phyloP scores from a whole-genome alignment of 176 grass and related monocot genomes.

The Lolium multiflorum region DNA sequence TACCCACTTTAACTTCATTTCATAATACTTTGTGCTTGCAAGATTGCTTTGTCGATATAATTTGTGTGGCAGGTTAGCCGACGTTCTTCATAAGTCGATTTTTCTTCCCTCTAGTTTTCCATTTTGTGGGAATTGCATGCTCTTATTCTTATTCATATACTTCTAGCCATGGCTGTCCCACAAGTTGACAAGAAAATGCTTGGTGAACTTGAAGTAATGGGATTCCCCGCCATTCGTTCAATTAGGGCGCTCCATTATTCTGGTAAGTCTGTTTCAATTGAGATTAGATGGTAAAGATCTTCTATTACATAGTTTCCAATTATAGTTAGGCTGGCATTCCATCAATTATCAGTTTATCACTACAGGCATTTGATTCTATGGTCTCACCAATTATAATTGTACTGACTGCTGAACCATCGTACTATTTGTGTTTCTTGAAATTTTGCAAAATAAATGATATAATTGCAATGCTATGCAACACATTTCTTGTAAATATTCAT shows the following conservation, averaged over 20 bases:
- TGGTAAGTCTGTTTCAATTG: slow-evolving; percentile 58
- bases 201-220: slow-evolving; percentile 79
- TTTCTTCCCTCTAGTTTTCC: neutral
- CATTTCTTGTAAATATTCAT: slow-evolving; percentile 18
- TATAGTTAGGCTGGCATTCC: neutral
- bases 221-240: slow-evolving; percentile 72
- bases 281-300: slow-evolving; percentile 7
- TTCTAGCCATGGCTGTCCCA: slow-evolving; percentile 67
- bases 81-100: neutral
- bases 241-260: slow-evolving; percentile 87
- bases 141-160: slow-evolving; percentile 4
- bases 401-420: neutral
- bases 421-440: slow-evolving; percentile 9
- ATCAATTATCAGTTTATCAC: neutral
- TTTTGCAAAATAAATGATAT: slow-evolving; percentile 13
- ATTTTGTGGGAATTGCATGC: neutral
- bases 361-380: neutral
- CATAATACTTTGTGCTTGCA: slow-evolving; percentile 8
- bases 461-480: neutral
- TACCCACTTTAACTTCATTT: slow-evolving; percentile 6
- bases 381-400: slow-evolving; percentile 10
- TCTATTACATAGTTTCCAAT: neutral
- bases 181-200: slow-evolving; percentile 82
- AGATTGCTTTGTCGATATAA: neutral
- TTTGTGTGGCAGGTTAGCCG: slow-evolving; percentile 25